Conservation (phyloP, 805 yeast genomes). For the Naumovozyma baii region DNA sequence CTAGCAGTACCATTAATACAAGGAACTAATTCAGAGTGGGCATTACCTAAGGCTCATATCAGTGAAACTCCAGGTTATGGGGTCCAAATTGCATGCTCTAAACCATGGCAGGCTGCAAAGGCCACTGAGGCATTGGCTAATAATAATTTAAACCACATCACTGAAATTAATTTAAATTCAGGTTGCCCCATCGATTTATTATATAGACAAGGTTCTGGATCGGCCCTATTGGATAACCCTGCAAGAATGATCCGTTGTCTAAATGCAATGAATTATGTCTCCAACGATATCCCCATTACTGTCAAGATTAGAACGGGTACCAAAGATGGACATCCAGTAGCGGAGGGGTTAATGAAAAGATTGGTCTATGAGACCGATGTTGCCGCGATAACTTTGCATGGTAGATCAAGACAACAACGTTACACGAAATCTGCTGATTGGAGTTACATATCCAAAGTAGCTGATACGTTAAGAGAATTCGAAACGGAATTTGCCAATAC, state of each 20-base stretch:
- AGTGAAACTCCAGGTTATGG: conserved; percentile 84
- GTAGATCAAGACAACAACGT: conserved; percentile 92
- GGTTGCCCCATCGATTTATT: conserved; percentile 96
- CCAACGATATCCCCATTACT: conserved; percentile 87
- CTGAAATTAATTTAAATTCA: conserved; percentile 83
- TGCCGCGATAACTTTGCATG: conserved; percentile 89
- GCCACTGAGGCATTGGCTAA: conserved; percentile 61
- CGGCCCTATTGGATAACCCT: conserved; percentile 85
- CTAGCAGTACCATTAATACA: conserved; percentile 74
- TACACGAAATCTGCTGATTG: conserved; percentile 89
- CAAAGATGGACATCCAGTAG: conserved; percentile 76
- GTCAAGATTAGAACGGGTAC: conserved; percentile 90
- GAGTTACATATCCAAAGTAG: conserved; percentile 75
- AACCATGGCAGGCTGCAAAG: conserved; percentile 88
- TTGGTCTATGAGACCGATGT: conserved; percentile 70
- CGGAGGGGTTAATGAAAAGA: conserved; percentile 63
- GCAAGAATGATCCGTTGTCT: conserved; percentile 68
- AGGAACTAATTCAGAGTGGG: conserved; percentile 95
- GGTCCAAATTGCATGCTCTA: conserved; percentile 83
- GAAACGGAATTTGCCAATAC: conserved; percentile 47
- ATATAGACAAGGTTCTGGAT: conserved; percentile 92
- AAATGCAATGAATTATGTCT: conserved; percentile 78
- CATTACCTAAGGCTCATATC: conserved; percentile 79
- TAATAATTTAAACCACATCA: conserved; percentile 41
- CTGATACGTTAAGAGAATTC: conserved; percentile 52